A percentile compares a stretch with the other conserved stretches of the same genome.
Evolutionary conservation across 2,329 filamentous ascomycete species (phyloP).

Genomic region (Penicillium sp.): DNA sequence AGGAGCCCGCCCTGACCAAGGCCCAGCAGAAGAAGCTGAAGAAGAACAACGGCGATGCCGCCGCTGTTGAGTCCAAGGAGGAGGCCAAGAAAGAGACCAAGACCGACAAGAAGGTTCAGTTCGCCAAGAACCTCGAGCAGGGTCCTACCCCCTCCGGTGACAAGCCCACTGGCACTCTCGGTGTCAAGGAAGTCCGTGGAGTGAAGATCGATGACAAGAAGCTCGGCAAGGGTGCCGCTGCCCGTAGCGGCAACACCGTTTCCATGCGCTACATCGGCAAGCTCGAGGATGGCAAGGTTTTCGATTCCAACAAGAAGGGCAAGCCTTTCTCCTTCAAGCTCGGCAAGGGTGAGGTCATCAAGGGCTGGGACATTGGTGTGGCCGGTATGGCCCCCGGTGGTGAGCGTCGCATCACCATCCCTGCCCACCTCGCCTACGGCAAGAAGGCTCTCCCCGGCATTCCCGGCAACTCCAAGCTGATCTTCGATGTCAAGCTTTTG

Average conservation of each 20-base stretch:
- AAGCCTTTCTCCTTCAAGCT: conserved; percentile 97
- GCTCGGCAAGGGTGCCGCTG: conserved; percentile 75
- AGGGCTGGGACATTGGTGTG: conserved; percentile 96
- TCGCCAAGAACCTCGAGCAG: conserved; percentile 98
- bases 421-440: conserved; percentile 84
- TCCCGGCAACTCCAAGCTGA: conserved; percentile 83
- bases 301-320: conserved; percentile 99
- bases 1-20: conserved; percentile 72
- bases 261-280: conserved; percentile 98
- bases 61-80: conserved; percentile 57
- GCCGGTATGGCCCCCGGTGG: conserved; percentile 89
- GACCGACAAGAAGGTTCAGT: conserved; percentile 93
- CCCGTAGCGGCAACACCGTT: conserved; percentile 86
- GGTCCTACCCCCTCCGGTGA: conserved; percentile 73
- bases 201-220: conserved; percentile 97
- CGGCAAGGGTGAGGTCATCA: conserved; percentile 93
- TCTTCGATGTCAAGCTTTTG: conserved; percentile 86
- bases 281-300: conserved; percentile 88
- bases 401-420: conserved; percentile 89
- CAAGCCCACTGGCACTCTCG: conserved; percentile 58
- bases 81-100: conserved; percentile 52
- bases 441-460: conserved; percentile 79
- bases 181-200: conserved; percentile 78
- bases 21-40: conserved; percentile 98
- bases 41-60: conserved; percentile 95